Evolutionary conservation across 495 filamentous ascomycete species (phyloP).

Genomic region (Xylaria palmicola): DNA sequence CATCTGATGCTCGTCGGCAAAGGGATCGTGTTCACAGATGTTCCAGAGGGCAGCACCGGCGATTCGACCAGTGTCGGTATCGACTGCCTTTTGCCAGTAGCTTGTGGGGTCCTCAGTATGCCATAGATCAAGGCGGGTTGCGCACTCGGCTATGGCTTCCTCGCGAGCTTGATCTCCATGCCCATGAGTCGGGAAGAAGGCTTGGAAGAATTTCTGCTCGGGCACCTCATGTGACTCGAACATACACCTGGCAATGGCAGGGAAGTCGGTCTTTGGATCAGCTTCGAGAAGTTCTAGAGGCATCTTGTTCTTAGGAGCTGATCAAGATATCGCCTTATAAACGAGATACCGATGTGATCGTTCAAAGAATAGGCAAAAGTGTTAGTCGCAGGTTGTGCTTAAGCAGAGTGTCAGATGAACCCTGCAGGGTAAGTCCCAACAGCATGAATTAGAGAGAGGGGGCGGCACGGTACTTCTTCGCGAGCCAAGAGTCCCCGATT

Average conservation of each 20-base stretch:
- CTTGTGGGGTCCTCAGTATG: slow-evolving; percentile 29
- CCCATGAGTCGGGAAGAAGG: slow-evolving; percentile 22
- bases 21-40: slow-evolving; percentile 33
- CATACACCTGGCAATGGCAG: slow-evolving; percentile 19
- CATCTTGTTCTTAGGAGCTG: slow-evolving; percentile 9
- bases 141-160: slow-evolving; percentile 25
- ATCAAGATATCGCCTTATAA: neutral
- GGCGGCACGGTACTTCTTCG: too few species aligned
- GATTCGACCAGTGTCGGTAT: slow-evolving; percentile 34
- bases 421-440: neutral
- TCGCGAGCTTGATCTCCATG: slow-evolving; percentile 15
- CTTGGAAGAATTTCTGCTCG: slow-evolving; percentile 23
- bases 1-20: slow-evolving; percentile 19
- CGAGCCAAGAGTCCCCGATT: too few species aligned
- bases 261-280: slow-evolving; percentile 19
- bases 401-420: neutral
- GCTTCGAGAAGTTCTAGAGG: slow-evolving; percentile 17
- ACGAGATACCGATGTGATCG: neutral
- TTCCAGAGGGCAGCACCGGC: slow-evolving; percentile 39
- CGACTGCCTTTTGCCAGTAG: slow-evolving; percentile 37
- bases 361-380: neutral
- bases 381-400: neutral
- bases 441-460: too few species aligned
- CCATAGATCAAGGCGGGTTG: slow-evolving; percentile 25
- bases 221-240: slow-evolving; percentile 24